These are phyloP conservation scores for Colletotrichum costaricense DNA, from an alignment of 2,329 filamentous ascomycete genomes.

Conservation along the genomic window DNA sequence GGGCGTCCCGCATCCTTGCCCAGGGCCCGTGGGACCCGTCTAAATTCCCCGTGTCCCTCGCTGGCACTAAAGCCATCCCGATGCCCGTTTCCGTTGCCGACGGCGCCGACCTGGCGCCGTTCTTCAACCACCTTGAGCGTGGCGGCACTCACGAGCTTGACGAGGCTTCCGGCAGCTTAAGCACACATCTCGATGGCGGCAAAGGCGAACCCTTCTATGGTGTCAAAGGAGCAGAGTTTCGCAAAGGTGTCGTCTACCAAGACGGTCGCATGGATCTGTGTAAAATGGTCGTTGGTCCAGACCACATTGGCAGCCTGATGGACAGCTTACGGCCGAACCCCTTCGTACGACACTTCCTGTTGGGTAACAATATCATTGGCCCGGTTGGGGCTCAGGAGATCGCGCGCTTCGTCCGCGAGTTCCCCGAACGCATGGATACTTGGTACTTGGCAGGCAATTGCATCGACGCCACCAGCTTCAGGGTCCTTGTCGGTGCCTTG, in stretches of 20 bases:
- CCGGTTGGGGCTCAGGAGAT: slow-evolving; percentile 58
- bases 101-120: slow-evolving; percentile 46
- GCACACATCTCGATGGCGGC: slow-evolving; percentile 45
- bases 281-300: slow-evolving; percentile 65
- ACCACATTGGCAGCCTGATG: slow-evolving; percentile 62
- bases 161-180: slow-evolving; percentile 34
- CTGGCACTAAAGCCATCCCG: slow-evolving; percentile 45
- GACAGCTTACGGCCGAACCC: slow-evolving; percentile 57
- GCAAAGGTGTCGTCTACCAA: slow-evolving; percentile 57
- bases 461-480: slow-evolving; percentile 56
- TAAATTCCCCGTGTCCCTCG: slow-evolving; percentile 44
- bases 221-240: slow-evolving; percentile 49
- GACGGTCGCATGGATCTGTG: slow-evolving; percentile 66
- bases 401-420: slow-evolving; percentile 55
- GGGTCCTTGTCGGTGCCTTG: slow-evolving; percentile 56
- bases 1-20: slow-evolving; percentile 45
- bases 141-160: slow-evolving; percentile 45
- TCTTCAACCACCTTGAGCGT: slow-evolving; percentile 45
- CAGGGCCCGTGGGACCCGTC: slow-evolving; percentile 49
- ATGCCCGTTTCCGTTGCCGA: slow-evolving; percentile 48
- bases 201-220: slow-evolving; percentile 51
- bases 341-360: slow-evolving; percentile 62
- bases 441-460: slow-evolving; percentile 68
- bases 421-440: slow-evolving; percentile 61
- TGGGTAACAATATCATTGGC: slow-evolving; percentile 67